Evolutionary conservation across 2,329 filamentous ascomycete species (phyloP).

Genomic region (Cladosporium oxysporum): DNA sequence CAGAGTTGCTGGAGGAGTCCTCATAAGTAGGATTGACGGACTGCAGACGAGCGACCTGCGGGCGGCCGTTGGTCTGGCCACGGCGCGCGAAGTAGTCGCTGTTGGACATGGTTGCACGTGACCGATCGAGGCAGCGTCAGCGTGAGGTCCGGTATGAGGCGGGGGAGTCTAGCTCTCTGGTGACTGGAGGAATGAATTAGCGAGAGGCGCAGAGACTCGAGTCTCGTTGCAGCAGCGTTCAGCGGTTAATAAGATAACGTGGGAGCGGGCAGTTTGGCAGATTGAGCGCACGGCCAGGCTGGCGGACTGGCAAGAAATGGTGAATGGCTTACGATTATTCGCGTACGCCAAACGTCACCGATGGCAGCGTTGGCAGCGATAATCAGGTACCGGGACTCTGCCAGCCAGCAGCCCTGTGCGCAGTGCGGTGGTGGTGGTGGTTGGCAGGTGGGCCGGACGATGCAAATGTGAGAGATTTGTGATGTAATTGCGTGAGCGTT

Average conservation of each 20-base stretch:
- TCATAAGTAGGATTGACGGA: conserved; percentile 44
- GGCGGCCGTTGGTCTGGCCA: conserved; percentile 1
- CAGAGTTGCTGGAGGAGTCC: conserved; percentile 37
- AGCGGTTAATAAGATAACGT: not conserved
- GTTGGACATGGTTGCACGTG: conserved; percentile 10
- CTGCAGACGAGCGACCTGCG: conserved; percentile 11
- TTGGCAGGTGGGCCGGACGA: not conserved
- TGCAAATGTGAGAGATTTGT: not conserved
- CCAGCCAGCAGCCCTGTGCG: not conserved
- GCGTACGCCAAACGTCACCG: conserved; percentile 3
- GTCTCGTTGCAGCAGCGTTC: not conserved
- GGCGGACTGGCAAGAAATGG: not conserved
- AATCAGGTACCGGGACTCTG: not conserved
- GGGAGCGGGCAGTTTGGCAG: not conserved
- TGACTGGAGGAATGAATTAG: not conserved
- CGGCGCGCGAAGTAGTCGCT: conserved; percentile 13
- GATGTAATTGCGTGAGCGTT: not conserved
- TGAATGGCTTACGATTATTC: conserved; percentile 1
- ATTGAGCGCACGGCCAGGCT: not conserved
- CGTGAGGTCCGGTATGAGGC: not conserved
- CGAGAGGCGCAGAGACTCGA: not conserved
- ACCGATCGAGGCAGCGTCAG: not conserved
- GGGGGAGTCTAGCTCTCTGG: not conserved
- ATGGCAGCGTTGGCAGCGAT: not conserved
- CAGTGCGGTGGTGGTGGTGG: not conserved